A percentile compares a stretch with the other conserved stretches of the same genome.
Evolutionary conservation across 306 rosid species (phyloP).

Genomic region (Calophaca sinica): DNA sequence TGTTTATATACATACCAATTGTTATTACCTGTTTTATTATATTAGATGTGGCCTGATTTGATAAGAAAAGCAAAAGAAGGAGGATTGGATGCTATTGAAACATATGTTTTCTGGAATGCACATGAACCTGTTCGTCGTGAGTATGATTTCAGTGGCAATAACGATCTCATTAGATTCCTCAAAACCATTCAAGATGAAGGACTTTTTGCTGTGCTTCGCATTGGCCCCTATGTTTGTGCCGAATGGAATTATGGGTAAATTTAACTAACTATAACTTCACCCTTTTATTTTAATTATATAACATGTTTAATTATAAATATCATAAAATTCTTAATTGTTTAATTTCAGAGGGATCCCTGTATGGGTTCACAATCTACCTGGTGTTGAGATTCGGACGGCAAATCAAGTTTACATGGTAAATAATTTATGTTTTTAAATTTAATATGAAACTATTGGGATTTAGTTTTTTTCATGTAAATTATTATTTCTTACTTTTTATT

Average conservation of each 20-base stretch:
- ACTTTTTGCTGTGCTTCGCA: constrained; percentile 62
- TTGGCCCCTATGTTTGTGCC: constrained; percentile 55
- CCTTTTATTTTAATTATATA: not conserved
- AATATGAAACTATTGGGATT: too few species aligned
- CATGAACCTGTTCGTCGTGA: constrained; percentile 58
- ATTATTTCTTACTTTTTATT: not conserved
- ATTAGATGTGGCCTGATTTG: constrained; percentile 70
- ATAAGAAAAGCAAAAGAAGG: constrained; percentile 61
- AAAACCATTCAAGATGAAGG: constrained; percentile 62
- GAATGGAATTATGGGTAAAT: constrained; percentile 52
- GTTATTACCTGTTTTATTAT: not conserved
- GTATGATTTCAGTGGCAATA: constrained; percentile 56
- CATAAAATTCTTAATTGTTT: not conserved
- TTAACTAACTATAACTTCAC: not conserved
- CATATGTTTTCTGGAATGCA: constrained; percentile 63
- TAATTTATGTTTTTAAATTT: not conserved
- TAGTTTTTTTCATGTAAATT: not conserved
- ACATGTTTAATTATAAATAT: not conserved
- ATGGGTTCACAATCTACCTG: constrained; percentile 66
- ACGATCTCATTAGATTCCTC: constrained; percentile 57
- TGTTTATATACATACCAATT: too few species aligned
- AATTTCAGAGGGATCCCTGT: constrained; percentile 59
- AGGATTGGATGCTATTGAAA: constrained; percentile 64
- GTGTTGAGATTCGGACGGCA: constrained; percentile 55
- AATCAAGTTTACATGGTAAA: constrained; percentile 63